Evolutionary conservation across 1,139 yeast genomes (phyloP), one percentile per base, ranked within the genome.

Genomic region (Komagataea norvegica): DNA sequence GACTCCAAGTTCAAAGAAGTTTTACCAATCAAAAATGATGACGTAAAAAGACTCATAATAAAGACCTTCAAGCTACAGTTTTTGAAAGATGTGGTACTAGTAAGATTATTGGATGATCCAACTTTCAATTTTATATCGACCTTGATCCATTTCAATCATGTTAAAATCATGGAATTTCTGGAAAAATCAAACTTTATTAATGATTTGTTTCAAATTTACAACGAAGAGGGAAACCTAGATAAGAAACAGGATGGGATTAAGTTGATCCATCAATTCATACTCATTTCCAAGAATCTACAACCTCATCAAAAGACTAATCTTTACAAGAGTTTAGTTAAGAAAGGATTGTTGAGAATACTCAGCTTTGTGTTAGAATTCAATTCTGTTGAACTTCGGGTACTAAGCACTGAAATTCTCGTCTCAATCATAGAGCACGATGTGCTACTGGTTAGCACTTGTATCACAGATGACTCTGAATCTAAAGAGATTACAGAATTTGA

Each of bases 361-460:
- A 72, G 73, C 36, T 87, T 77, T 66, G 93, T 96, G 0, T 67
- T 88, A 37, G 65, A 67, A 24, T 81, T 78, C 48, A 68, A 68
- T n/a, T 60, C 65, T 18, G 62, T 70, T 18, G 67, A 67, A 18
- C 70, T 78, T 11, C 66, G 93, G 42, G 77, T 79, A 2, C 58
- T 86, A 25, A 95, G 95, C 0, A 82, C 94, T 0, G 97, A 91
- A 54, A 64, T 88, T 10, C 73, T 91, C 23, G 82, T 86, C 9
- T 68, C 87, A 2, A 79, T 88, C 8, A 80, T 89, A 25, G 96
- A 89, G 46, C 89, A 85, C 50, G 96, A 88, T 54, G 81, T 86
- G 3, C 62, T 80, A 4, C 59, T 86, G 33, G 76, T 86, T 15
- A 40, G 34, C 24, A 33, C 39, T 8, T 19, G 25, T 8, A 18